Evolutionary conservation across 139 green algal genomes (phyloP).

Genomic region (Microglena sp.): DNA sequence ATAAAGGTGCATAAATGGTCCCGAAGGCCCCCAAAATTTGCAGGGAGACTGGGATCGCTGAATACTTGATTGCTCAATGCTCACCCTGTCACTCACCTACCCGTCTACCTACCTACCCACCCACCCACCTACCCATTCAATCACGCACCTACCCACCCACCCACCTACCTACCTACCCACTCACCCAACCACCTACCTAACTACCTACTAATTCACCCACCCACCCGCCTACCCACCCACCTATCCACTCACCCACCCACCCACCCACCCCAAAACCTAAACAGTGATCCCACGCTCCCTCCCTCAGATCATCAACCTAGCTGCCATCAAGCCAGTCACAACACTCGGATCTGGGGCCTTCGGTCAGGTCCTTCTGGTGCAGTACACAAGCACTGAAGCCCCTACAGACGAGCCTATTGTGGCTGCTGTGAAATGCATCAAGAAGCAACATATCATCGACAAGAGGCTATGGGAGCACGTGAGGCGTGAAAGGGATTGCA

Average conservation of each 20-base stretch:
- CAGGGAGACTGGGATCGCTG: too few relatives aligned
- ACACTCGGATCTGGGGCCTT: constrained; percentile 81
- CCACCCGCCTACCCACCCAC: not conserved
- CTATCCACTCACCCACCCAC: not conserved
- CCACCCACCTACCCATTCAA: too few relatives aligned
- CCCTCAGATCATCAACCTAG: constrained; percentile 19
- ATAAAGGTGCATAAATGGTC: not conserved
- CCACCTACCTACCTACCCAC: too few relatives aligned
- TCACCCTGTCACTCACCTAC: too few relatives aligned
- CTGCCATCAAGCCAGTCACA: constrained; percentile 52
- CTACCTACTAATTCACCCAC: too few relatives aligned
- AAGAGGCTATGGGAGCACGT: constrained; percentile 76
- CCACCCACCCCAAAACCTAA: not conserved
- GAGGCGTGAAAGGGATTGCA: constrained; percentile 66
- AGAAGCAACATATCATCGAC: constrained; percentile 68
- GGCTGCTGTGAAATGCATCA: constrained; percentile 76
- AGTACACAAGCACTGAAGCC: constrained; percentile 41
- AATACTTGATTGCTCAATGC: too few relatives aligned
- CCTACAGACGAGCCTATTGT: too few relatives aligned
- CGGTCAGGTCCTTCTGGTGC: constrained; percentile 75
- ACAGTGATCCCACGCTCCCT: not conserved
- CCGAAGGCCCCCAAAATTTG: too few relatives aligned
- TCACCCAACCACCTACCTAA: too few relatives aligned
- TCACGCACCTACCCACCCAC: too few relatives aligned
- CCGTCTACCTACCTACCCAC: too few relatives aligned